Evolutionary conservation across 164 flowering plant species (phyloP).

Genomic region (Aristolochia fimbriata): DNA sequence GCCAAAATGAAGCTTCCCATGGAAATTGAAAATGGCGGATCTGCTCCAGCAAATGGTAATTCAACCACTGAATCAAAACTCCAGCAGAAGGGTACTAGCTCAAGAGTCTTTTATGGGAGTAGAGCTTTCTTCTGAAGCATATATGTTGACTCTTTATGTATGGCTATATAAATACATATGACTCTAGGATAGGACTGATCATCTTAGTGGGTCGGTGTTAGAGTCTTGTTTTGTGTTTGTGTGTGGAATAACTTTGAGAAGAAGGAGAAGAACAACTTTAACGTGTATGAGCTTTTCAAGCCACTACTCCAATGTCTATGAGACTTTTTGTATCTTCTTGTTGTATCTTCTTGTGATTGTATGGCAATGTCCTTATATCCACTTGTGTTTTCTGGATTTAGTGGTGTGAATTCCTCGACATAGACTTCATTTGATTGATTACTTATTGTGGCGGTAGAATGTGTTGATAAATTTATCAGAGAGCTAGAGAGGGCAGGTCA

Average conservation of each 20-base stretch:
- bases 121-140: constrained; percentile 80
- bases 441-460: too few relatives aligned
- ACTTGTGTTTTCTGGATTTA: too few relatives aligned
- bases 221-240: constrained; percentile 21
- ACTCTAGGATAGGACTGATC: constrained; percentile 38
- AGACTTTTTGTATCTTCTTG: constrained; percentile 9
- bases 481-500: too few relatives aligned
- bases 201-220: constrained; percentile 17
- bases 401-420: too few relatives aligned
- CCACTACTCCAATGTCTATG: constrained; percentile 12
- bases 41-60: constrained; percentile 30
- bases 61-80: constrained; percentile 46
- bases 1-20: constrained; percentile 99
- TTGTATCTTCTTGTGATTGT: not conserved
- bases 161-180: constrained; percentile 30
- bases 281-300: constrained; percentile 12
- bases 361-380: not conserved
- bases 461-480: too few relatives aligned
- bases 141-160: constrained; percentile 5
- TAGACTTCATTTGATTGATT: too few relatives aligned
- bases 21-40: constrained; percentile 46
- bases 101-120: constrained; percentile 90
- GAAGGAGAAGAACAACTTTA: constrained; percentile 13
- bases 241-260: constrained; percentile 20
- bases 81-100: constrained; percentile 34